phyloP scores from a whole-genome alignment of 2,329 filamentous ascomycete genomes.

The Trichoderma sp. region DNA sequence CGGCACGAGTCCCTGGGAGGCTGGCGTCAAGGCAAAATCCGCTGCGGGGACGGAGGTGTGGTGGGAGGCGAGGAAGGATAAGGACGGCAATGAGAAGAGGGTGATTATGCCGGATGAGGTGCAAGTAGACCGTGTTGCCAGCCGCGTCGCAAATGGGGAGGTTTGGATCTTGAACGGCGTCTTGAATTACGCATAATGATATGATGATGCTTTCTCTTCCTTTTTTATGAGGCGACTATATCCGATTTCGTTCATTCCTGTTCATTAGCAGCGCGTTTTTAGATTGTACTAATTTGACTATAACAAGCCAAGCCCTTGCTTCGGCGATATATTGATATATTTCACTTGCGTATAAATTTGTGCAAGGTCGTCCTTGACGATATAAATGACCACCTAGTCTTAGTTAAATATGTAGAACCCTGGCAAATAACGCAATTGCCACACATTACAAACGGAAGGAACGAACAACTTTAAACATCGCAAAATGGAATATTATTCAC shows the following conservation, averaged over 20 bases:
- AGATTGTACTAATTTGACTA: not conserved
- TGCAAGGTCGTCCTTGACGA: not conserved
- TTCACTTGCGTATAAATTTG: not conserved
- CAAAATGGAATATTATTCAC: not conserved
- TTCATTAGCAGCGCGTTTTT: not conserved
- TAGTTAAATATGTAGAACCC: not conserved
- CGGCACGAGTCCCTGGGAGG: slow-evolving; percentile 72
- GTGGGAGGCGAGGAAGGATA: slow-evolving; percentile 66
- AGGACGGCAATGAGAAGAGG: slow-evolving; percentile 56
- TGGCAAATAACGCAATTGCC: not conserved
- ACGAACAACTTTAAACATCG: not conserved
- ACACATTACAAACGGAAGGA: not conserved
- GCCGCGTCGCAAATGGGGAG: slow-evolving; percentile 83
- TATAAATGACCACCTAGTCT: not conserved
- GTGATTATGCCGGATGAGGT: slow-evolving; percentile 79
- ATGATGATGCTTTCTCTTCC: not conserved
- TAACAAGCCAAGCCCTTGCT: not conserved
- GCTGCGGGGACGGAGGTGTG: slow-evolving; percentile 67
- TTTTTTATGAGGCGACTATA: not conserved
- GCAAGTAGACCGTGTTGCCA: slow-evolving; percentile 72
- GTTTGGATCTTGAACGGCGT: slow-evolving; percentile 71
- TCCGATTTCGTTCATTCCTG: not conserved
- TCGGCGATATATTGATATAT: not conserved
- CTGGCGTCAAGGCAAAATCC: slow-evolving; percentile 66
- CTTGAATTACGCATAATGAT: slow-evolving; percentile 45